A percentile compares a stretch with the other conserved stretches of the same genome.
Conservation (phyloP, 345 rosid species). For the Acer yangbiense region DNA sequence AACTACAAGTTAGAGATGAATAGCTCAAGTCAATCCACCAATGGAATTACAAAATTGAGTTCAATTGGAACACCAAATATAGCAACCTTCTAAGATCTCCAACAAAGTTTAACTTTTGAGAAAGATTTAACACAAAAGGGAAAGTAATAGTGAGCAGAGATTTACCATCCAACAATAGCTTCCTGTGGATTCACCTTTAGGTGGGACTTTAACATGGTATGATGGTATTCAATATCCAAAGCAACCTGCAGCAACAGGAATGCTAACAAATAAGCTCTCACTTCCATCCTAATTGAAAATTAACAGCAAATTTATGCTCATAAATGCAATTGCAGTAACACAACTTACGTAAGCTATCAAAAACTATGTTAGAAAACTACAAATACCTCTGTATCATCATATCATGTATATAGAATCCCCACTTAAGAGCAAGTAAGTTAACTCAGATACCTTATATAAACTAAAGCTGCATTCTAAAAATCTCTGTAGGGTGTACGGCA, state of each 20-base stretch:
- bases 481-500: too few species aligned
- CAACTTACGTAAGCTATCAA: background rate
- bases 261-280: conserved; percentile 4
- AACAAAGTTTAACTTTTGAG: background rate
- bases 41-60: background rate
- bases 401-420: background rate
- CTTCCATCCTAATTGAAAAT: background rate
- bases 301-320: background rate
- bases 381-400: too few species aligned
- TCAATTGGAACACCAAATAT: background rate
- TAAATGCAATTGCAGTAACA: background rate
- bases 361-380: background rate
- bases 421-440: background rate
- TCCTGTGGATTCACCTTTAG: conserved; percentile 94
- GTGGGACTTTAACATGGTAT: conserved; percentile 85
- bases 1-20: background rate
- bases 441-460: background rate
- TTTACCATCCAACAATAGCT: conserved; percentile 95
- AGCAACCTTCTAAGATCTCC: background rate
- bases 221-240: conserved; percentile 93
- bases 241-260: conserved; percentile 64
- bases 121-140: background rate
- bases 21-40: background rate
- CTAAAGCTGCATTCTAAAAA: background rate
- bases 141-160: conserved; percentile 13